Conservation (phyloP, 192 early-diverging fungal genomes). For the Entomortierella lignicola region DNA sequence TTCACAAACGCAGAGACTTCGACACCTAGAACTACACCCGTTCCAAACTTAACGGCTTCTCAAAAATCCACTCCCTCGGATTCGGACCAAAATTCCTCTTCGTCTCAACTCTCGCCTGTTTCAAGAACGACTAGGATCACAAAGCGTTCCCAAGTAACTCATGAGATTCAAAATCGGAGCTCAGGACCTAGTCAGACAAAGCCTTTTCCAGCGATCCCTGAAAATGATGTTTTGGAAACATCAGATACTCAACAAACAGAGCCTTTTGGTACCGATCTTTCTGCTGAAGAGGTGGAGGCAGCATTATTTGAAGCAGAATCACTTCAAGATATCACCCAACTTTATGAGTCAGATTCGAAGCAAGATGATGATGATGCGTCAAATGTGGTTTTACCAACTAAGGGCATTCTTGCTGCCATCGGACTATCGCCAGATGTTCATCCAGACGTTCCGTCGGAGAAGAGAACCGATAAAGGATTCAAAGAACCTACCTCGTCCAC, state of each 20-base stretch:
- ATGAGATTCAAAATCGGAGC: not conserved
- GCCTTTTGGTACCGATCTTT: conserved; percentile 18
- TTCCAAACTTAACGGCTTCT: not conserved
- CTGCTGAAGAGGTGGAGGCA: conserved; percentile 13
- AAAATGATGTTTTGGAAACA: not conserved
- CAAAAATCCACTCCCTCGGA: conserved; percentile 20
- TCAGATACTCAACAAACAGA: conserved; percentile 5
- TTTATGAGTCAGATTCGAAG: not conserved
- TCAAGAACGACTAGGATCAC: not conserved
- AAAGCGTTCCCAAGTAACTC: not conserved
- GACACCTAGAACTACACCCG: conserved; percentile 25
- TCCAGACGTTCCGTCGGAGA: not conserved
- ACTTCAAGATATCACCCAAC: not conserved
- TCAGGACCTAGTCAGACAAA: not conserved
- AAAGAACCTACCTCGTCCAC: not conserved
- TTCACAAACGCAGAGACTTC: conserved; percentile 22
- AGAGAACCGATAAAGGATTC: not conserved
- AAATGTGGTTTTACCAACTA: not conserved
- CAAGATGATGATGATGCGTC: not conserved
- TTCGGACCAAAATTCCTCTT: conserved; percentile 5
- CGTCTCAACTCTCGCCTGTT: conserved; percentile 4
- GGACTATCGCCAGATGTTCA: conserved; percentile 12
- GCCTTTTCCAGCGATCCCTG: conserved; percentile 2
- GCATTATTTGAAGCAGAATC: conserved; percentile 1
- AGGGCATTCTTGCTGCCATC: not conserved